Percentiles rank a stretch among this genome's conserved stretches.
These are phyloP conservation scores for Hypoxylon fuscum DNA, from an alignment of 495 filamentous ascomycete genomes.

Conservation along the genomic window DNA sequence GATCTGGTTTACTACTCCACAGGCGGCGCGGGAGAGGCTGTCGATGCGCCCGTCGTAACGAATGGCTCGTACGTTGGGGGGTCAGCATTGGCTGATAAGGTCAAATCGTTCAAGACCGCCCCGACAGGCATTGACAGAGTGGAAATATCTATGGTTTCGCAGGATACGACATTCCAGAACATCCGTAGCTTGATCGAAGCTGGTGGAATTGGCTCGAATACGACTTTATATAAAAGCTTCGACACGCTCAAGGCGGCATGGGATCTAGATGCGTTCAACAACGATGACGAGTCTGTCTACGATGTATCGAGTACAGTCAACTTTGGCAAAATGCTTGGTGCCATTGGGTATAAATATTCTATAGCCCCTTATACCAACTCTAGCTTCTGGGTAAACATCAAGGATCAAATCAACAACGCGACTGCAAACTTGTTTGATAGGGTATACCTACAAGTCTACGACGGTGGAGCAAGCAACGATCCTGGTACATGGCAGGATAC, in stretches of 20 bases:
- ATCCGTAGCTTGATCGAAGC: neutral
- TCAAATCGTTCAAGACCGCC: neutral
- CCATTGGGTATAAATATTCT: neutral
- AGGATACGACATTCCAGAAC: neutral
- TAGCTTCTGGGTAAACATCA: neutral
- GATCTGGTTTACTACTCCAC: neutral
- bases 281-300: neutral
- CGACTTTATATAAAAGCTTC: neutral
- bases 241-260: neutral
- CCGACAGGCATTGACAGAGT: neutral
- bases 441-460: neutral
- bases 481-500: neutral
- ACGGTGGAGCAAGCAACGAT: neutral
- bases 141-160: neutral
- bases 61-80: neutral
- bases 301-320: neutral
- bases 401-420: neutral
- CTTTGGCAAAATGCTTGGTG: neutral
- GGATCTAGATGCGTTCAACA: neutral
- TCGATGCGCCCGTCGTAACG: neutral
- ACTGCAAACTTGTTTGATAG: neutral
- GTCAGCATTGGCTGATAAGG: neutral
- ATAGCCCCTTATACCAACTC: neutral
- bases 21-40: neutral
- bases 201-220: neutral